A percentile compares a stretch with the other conserved stretches of the same genome.
These are phyloP conservation scores for Coemansia sp. DNA, from an alignment of 192 early-diverging fungal species.

Conservation along the genomic window DNA sequence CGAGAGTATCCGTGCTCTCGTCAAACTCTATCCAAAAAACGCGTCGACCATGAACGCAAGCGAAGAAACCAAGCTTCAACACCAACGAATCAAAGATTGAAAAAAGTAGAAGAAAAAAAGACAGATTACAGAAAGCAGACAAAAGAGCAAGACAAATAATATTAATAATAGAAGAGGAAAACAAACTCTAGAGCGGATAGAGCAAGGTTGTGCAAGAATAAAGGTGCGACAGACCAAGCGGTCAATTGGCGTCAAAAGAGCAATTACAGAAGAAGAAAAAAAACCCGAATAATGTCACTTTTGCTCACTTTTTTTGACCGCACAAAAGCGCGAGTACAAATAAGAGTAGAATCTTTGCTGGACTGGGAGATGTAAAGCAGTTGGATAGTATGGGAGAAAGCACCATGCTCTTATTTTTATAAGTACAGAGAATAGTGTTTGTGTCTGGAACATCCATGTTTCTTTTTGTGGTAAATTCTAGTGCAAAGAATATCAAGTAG, in stretches of 20 bases:
- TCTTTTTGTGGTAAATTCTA: too few relatives aligned
- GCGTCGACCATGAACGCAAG: constrained; percentile 10
- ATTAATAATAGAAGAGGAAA: not conserved
- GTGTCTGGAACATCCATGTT: too few relatives aligned
- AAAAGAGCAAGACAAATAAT: not conserved
- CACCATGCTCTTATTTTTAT: too few relatives aligned
- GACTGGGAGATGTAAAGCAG: not conserved
- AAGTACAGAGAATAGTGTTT: too few relatives aligned
- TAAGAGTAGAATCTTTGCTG: not conserved
- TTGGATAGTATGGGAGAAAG: not conserved
- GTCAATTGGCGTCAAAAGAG: too few relatives aligned
- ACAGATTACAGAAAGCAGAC: not conserved
- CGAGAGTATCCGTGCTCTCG: not conserved
- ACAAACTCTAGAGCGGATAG: not conserved
- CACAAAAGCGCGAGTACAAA: not conserved
- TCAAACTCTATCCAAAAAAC: constrained; percentile 4
- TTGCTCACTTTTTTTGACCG: not conserved
- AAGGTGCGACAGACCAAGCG: not conserved
- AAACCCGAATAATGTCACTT: not conserved
- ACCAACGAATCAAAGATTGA: constrained; percentile 1
- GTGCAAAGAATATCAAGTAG: too few relatives aligned
- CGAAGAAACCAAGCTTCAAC: not conserved
- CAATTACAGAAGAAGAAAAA: not conserved
- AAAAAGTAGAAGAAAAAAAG: not conserved
- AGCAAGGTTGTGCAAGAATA: not conserved